Evolutionary conservation across 208 protist species (phyloP), one percentile per base, ranked within the genome.

Genomic region (Acanthamoeba quina): DNA sequence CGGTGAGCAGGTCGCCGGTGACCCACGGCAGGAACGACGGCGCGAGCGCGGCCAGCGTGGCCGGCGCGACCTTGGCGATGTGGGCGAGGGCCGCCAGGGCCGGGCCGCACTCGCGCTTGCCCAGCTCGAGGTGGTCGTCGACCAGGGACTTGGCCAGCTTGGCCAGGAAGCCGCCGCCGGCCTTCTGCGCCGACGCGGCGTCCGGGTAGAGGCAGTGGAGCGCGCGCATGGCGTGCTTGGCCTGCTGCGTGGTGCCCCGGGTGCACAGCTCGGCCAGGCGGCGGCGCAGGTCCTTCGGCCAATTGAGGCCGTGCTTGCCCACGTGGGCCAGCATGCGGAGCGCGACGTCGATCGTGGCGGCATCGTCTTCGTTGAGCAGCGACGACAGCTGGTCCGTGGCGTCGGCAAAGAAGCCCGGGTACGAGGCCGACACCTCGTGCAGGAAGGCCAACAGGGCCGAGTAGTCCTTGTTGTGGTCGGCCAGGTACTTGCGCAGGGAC

Each of bases 181-280:
- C 47, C 74, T 83, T 83, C 26, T 83, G 74, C 37, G 37, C 37
- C 37, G 37, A 37, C 21, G 24, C 58, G 19, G 13, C 17, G 49
- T 90, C 82, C 19, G 56, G n/a, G 82, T 49, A 90, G 31, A 90
- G 26, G 31, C 56, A 90, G 82, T 90, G 15, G 31, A 68, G n/a
- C 0, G 82, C 82, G 56, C 58, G 49, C 82, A 90, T 54, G 58
- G 82, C 82, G 34, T 70, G 58, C 82, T 90, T 90, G 82, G 82
- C 0, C 54, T 90, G 82, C 82, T 62, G 10, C 54, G 58, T 13
- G 54, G 54, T 70, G 82, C 82, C 82, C 21, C 41, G 11, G 34
- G 34, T 70, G 49, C 56, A 62, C 49, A 90, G 41, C 29, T 90
- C 56, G 9, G 56, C 9, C 47, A 90, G 58, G 34, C 82, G 47